Base-by-base conservation (phyloP, 2,329 filamentous ascomycete species). In the Sclerotinia nivalis region DNA sequence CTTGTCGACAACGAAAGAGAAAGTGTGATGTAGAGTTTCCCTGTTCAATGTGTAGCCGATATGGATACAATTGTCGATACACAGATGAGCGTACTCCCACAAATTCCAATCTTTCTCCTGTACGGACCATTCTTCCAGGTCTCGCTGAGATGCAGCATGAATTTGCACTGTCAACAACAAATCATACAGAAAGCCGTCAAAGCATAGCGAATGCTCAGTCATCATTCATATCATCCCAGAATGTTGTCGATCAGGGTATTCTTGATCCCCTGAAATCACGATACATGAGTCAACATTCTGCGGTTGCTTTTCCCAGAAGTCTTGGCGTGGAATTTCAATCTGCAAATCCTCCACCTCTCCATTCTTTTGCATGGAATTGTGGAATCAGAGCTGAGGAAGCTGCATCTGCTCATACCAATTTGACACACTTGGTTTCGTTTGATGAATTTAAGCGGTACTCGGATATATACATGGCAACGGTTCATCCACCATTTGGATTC, bases 281-380 rank as follows among this genome's bases (percentile, higher is more conserved):
- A 47, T 62, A 75, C 66, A 31, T 77, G 77, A 12, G 74, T 73
- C 20, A 75, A 78, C 54, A 79, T 76, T 40, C 67, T 22, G 76
- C 78, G 2, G 74, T 79, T 61, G 79, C 78, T 9, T 79, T 80
- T 52, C 77, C 80, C 1, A 74, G 75, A 47, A 76, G 72, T 59
- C 73, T 80, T 22, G 79, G 78, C 4, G 61, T 78, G 31, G 74
- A 77, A 58, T 68, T 81, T 37, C 75, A 78, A 60, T 74, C 79
- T 2, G 66, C 75, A 3, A 77, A 77, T 18, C 78, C 78, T 25
- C 79, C 79, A 8, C 75, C 78, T n/a, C 71, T 81, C 12, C 80
- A 81, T 67, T 80, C 79, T 3, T 81, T 79, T 70, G 80, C 75
- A 18, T 81, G 78, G 71, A 80, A 81, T 66, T 71, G 76, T 28